phyloP scores from a whole-genome alignment of 1,139 yeast genomes.

The Blastobotrys proliferans region DNA sequence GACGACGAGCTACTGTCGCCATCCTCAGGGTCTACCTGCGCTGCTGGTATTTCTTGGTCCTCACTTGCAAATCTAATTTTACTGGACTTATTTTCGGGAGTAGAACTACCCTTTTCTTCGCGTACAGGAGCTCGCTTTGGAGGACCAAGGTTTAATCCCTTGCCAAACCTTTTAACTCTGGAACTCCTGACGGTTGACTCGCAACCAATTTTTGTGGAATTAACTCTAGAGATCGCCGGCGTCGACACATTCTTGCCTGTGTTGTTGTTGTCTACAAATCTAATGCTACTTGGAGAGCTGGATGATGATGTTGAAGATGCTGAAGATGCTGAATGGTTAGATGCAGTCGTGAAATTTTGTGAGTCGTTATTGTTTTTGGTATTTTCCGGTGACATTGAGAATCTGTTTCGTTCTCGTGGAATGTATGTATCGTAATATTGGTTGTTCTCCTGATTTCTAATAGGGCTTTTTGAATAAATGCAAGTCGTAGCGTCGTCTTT shows the following conservation, averaged over 20 bases:
- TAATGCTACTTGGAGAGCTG: neutral
- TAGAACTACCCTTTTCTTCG: constrained; percentile 5
- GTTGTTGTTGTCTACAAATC: constrained; percentile 1
- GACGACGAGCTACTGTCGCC: neutral
- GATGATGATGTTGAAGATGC: neutral
- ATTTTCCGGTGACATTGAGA: constrained; percentile 4
- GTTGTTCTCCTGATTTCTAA: neutral
- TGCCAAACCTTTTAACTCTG: constrained; percentile 14
- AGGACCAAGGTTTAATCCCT: constrained; percentile 14
- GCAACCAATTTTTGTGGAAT: neutral
- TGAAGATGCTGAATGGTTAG: neutral
- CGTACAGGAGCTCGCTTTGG: constrained; percentile 12
- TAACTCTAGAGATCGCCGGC: constrained; percentile 5
- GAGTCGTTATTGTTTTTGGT: neutral
- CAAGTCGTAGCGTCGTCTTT: constrained; percentile 9
- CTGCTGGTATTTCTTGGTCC: constrained; percentile 20
- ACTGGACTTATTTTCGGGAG: constrained; percentile 10
- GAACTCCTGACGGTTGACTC: constrained; percentile 10
- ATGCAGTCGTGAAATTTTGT: neutral
- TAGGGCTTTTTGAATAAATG: constrained; percentile 6
- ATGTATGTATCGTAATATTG: constrained; percentile 2
- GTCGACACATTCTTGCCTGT: neutral
- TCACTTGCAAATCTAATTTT: constrained; percentile 21
- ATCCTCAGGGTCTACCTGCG: neutral
- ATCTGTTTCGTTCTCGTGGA: constrained; percentile 2